phyloP scores from a whole-genome alignment of 306 rosid species.

The Inga leiocalycina region DNA sequence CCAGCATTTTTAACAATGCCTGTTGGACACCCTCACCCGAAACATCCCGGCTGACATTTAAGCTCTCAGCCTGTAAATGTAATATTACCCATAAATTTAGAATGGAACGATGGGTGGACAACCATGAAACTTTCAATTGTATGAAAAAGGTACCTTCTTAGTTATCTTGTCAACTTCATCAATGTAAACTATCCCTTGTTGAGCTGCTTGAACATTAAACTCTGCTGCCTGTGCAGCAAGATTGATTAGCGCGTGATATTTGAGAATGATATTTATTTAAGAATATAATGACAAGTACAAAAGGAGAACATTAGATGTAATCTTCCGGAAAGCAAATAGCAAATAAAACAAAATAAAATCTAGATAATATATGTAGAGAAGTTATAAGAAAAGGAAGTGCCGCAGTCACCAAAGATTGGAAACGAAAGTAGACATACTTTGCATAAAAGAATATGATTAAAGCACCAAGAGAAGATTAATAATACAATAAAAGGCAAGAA shows the following conservation, averaged over 20 bases:
- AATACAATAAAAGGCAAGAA: neutral
- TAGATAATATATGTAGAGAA: neutral
- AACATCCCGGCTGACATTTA: conserved; percentile 89
- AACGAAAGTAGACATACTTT: neutral
- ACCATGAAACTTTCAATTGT: conserved; percentile 21
- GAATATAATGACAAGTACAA: conserved; percentile 29
- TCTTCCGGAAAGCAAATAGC: neutral
- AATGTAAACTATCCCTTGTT: conserved; percentile 88
- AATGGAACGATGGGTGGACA: neutral
- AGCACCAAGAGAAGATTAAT: neutral
- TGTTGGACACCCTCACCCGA: conserved; percentile 97
- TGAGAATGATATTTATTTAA: conserved; percentile 22
- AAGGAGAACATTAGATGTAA: neutral
- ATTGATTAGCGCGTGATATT: conserved; percentile 25
- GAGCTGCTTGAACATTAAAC: conserved; percentile 93
- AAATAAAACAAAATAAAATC: neutral
- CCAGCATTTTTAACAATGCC: conserved; percentile 89
- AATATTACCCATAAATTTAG: conserved; percentile 11
- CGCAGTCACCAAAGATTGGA: neutral
- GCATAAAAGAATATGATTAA: neutral
- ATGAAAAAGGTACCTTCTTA: conserved; percentile 62
- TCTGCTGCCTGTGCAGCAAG: conserved; percentile 70
- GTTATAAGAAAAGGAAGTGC: neutral
- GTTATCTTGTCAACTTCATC: conserved; percentile 98
- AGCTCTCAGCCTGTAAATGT: conserved; percentile 78